These are phyloP conservation scores for Neltuma alba DNA, from an alignment of 306 rosid species.

Conservation along the genomic window DNA sequence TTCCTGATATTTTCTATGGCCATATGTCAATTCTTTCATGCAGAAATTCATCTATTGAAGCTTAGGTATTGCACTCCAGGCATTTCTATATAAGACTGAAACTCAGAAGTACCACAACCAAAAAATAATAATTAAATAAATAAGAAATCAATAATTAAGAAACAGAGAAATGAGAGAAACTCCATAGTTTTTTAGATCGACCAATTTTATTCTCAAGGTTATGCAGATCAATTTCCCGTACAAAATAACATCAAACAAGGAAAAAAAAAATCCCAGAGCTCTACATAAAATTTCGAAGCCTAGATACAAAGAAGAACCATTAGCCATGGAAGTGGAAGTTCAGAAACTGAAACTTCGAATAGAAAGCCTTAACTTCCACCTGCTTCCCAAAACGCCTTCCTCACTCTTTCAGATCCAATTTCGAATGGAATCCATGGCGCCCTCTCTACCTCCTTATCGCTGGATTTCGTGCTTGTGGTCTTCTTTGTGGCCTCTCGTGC, in stretches of 20 bases:
- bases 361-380: not conserved
- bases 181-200: not conserved
- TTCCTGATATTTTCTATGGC: not conserved
- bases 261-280: not conserved
- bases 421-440: constrained; percentile 5
- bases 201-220: not conserved
- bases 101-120: not conserved
- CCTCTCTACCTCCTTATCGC: not conserved
- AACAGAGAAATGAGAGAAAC: not conserved
- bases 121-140: no score
- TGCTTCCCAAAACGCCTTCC: not conserved
- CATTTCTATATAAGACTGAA: not conserved
- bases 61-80: not conserved
- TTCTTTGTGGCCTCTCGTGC: not conserved
- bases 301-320: not conserved
- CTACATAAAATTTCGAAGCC: not conserved
- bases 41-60: not conserved
- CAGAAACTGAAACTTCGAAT: not conserved
- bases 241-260: not conserved
- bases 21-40: not conserved
- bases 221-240: not conserved
- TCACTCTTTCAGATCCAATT: constrained; percentile 20
- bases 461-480: not conserved
- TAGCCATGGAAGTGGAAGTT: not conserved
- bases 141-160: not conserved